phyloP scores from a whole-genome alignment of 768 basidiomycete species.

The Tubosaeta sp. region DNA sequence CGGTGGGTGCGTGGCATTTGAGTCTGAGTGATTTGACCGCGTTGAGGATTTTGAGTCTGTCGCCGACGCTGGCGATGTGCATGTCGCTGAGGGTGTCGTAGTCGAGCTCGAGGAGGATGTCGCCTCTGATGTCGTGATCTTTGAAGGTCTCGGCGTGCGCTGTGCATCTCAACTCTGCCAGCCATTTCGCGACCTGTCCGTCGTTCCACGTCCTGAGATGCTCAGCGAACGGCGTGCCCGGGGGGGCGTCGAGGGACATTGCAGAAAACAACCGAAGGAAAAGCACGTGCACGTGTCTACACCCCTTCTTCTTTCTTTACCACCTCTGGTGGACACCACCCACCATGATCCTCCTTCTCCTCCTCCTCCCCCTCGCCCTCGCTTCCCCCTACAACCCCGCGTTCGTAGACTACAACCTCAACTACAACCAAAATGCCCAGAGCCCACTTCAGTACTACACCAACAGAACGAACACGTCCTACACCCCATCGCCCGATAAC shows the following conservation, averaged over 20 bases:
- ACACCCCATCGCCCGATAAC: constrained; percentile 76
- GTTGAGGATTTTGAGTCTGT: constrained; percentile 80
- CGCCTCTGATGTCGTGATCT: constrained; percentile 87
- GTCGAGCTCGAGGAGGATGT: constrained; percentile 89
- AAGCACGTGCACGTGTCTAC: neutral
- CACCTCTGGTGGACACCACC: constrained; percentile 1
- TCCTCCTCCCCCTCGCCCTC: constrained; percentile 35
- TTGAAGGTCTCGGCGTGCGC: constrained; percentile 67
- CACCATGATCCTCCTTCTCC: constrained; percentile 1
- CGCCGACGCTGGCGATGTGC: constrained; percentile 85
- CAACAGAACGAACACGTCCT: constrained; percentile 56
- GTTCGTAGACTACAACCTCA: constrained; percentile 73
- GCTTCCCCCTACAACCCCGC: constrained; percentile 68
- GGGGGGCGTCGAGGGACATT: constrained; percentile 50
- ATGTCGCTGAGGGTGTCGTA: constrained; percentile 86
- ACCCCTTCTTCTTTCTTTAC: neutral
- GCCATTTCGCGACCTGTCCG: constrained; percentile 69
- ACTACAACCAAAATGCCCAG: constrained; percentile 68
- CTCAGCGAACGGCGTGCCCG: constrained; percentile 55
- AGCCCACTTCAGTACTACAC: constrained; percentile 63
- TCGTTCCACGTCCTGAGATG: constrained; percentile 73
- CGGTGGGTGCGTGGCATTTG: constrained; percentile 37
- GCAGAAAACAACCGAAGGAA: constrained; percentile 2
- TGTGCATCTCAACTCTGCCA: constrained; percentile 70
- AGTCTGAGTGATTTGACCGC: constrained; percentile 78